Percentiles rank a stretch among this genome's conserved stretches.
These are phyloP conservation scores for Mucor circinelloides DNA, from an alignment of 371 early-diverging fungal species.

Conservation along the genomic window DNA sequence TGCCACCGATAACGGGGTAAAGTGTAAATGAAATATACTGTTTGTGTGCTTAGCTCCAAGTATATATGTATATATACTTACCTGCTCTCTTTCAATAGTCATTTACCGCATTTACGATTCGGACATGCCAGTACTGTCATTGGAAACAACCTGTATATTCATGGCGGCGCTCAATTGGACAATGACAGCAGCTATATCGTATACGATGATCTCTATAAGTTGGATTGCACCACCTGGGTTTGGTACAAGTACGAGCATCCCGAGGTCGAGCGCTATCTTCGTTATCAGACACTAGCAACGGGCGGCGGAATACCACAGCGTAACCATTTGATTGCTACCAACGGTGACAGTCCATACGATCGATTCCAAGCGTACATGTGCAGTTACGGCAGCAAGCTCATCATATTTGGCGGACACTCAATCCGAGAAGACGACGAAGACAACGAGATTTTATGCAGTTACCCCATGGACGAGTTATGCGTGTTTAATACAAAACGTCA, in stretches of 20 bases:
- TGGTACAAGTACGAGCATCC: slow-evolving; percentile 45
- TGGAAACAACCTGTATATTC: slow-evolving; percentile 39
- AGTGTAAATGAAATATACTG: neutral
- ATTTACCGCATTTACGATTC: slow-evolving; percentile 26
- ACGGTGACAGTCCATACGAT: slow-evolving; percentile 32
- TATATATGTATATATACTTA: neutral
- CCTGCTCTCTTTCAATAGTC: slow-evolving; percentile 5
- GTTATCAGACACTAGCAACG: neutral
- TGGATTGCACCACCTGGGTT: slow-evolving; percentile 29
- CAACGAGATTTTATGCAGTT: slow-evolving; percentile 25
- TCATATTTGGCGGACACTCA: slow-evolving; percentile 39
- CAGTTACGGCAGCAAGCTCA: slow-evolving; percentile 18
- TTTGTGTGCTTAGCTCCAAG: neutral
- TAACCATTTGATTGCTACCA: slow-evolving; percentile 22
- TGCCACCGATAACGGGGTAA: slow-evolving; percentile 38
- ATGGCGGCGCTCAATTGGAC: slow-evolving; percentile 48
- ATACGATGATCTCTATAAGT: slow-evolving; percentile 35
- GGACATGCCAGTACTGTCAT: slow-evolving; percentile 42
- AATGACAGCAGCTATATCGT: slow-evolving; percentile 29
- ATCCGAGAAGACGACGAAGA: slow-evolving; percentile 35
- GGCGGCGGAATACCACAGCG: neutral
- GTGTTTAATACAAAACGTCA: slow-evolving; percentile 20
- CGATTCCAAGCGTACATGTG: slow-evolving; percentile 36
- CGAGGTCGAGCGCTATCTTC: slow-evolving; percentile 26
- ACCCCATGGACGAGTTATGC: slow-evolving; percentile 22